Percentiles rank a stretch among this genome's conserved stretches.
Conservation (phyloP, 495 filamentous ascomycete genomes). For the Sporormia fimetaria region DNA sequence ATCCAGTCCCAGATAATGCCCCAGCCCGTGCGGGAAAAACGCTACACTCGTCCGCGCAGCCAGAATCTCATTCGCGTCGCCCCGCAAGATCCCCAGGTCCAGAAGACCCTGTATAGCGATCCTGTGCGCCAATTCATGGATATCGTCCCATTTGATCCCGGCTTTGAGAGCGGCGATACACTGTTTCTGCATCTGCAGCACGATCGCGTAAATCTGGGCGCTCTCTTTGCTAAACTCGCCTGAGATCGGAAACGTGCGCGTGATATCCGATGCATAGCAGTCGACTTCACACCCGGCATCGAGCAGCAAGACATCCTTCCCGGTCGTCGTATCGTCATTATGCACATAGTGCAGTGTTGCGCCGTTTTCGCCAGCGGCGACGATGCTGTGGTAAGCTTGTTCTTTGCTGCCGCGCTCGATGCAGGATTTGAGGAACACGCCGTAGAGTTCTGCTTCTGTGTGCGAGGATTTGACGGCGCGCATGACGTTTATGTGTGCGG, state of each 20-base stretch:
- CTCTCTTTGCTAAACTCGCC: slow-evolving; percentile 66
- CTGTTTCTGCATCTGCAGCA: slow-evolving; percentile 71
- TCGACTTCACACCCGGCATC: slow-evolving; percentile 76
- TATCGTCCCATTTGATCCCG: slow-evolving; percentile 72
- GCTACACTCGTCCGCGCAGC: slow-evolving; percentile 63
- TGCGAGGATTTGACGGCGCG: slow-evolving; percentile 49
- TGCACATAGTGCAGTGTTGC: slow-evolving; percentile 81
- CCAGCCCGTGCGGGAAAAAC: slow-evolving; percentile 87
- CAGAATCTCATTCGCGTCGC: slow-evolving; percentile 58
- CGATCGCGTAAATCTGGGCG: slow-evolving; percentile 71
- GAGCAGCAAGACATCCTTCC: slow-evolving; percentile 63
- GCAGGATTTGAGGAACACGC: slow-evolving; percentile 60
- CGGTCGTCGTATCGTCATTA: slow-evolving; percentile 56
- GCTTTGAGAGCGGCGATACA: slow-evolving; percentile 64
- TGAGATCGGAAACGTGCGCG: slow-evolving; percentile 73
- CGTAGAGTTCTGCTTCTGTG: slow-evolving; percentile 79
- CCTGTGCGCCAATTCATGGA: slow-evolving; percentile 67
- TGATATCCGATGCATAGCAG: slow-evolving; percentile 80
- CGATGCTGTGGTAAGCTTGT: slow-evolving; percentile 77
- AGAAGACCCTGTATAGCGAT: slow-evolving; percentile 72
- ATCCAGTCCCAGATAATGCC: slow-evolving; percentile 89
- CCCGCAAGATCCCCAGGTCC: slow-evolving; percentile 61
- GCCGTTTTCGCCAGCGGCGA: slow-evolving; percentile 62
- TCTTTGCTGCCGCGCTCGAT: slow-evolving; percentile 62
- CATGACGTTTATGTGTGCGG: slow-evolving; percentile 62